These are phyloP conservation scores for Diaporthe sp. DNA, from an alignment of 2,329 filamentous ascomycete genomes.

Conservation along the genomic window DNA sequence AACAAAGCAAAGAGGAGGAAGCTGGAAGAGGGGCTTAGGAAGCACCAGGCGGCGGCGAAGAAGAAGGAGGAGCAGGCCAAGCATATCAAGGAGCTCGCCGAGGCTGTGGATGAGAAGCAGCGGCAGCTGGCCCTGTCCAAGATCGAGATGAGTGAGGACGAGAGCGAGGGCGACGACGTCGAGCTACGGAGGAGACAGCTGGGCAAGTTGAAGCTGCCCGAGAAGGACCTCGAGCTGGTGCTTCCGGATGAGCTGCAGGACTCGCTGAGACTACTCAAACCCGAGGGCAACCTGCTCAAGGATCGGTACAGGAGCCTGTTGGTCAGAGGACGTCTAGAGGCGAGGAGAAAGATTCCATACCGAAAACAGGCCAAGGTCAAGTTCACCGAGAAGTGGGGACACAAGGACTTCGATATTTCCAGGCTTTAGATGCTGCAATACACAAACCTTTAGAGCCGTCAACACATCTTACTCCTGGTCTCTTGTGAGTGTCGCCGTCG, in stretches of 20 bases:
- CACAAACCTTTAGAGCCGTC: not conserved
- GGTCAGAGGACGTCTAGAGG: constrained; percentile 90
- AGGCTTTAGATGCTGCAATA: constrained; percentile 26
- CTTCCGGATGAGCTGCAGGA: constrained; percentile 87
- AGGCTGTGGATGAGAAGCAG: constrained; percentile 72
- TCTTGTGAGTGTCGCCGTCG: not conserved
- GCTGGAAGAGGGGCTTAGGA: constrained; percentile 83
- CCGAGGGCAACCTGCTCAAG: constrained; percentile 94
- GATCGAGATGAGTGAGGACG: constrained; percentile 61
- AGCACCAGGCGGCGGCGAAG: constrained; percentile 82
- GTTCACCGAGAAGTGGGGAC: constrained; percentile 94
- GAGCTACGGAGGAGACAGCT: constrained; percentile 79
- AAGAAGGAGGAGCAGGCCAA: constrained; percentile 79
- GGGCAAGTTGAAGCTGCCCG: constrained; percentile 80
- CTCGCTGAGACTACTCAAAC: constrained; percentile 84
- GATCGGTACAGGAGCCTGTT: constrained; percentile 93
- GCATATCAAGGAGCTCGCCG: constrained; percentile 78
- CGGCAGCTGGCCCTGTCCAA: constrained; percentile 59
- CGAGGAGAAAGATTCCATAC: constrained; percentile 82
- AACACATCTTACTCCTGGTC: not conserved
- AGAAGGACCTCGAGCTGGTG: constrained; percentile 85
- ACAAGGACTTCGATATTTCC: constrained; percentile 87
- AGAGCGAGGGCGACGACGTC: constrained; percentile 71
- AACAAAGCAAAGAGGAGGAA: constrained; percentile 92
- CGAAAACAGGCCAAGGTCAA: constrained; percentile 85